Percentiles rank a stretch among this genome's conserved stretches.
Conservation (phyloP, 805 yeast species). For the Kodamaea lidongshanica region DNA sequence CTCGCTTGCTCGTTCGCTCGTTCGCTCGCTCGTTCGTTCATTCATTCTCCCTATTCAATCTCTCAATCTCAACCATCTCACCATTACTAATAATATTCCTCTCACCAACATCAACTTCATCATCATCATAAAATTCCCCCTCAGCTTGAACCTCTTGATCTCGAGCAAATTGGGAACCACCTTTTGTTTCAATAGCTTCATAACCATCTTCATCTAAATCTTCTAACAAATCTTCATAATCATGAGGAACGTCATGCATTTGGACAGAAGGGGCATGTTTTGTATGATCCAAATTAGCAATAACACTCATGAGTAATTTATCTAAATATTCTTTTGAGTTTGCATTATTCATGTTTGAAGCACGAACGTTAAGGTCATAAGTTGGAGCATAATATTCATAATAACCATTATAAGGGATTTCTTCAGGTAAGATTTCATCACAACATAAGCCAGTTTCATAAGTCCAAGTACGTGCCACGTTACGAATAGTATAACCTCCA, state of each 20-base stretch:
- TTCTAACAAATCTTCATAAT: conserved; percentile 20
- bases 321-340: conserved; percentile 23
- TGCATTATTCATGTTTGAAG: conserved; percentile 24
- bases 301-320: conserved; percentile 19
- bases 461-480: conserved; percentile 25
- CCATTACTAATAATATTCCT: conserved; percentile 9
- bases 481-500: conserved; percentile 25
- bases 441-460: conserved; percentile 22
- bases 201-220: conserved; percentile 22
- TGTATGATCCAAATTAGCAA: conserved; percentile 22
- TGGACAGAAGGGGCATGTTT: conserved; percentile 25
- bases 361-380: conserved; percentile 24
- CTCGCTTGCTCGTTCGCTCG: too few species aligned
- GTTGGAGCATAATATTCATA: conserved; percentile 26
- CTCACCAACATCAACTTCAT: conserved; percentile 17
- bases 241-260: conserved; percentile 23
- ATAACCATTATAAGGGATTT: conserved; percentile 25
- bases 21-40: too few species aligned
- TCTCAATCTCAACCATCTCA: conserved; percentile 9
- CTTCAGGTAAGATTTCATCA: conserved; percentile 18
- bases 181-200: conserved; percentile 21
- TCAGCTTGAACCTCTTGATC: conserved; percentile 20
- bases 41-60: conserved; percentile 8
- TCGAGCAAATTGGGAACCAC: conserved; percentile 22
- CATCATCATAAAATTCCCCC: conserved; percentile 23